Evolutionary conservation across 495 filamentous ascomycete species (phyloP), one percentile per base, ranked within the genome.

Genomic region (Penicillium nucicola): DNA sequence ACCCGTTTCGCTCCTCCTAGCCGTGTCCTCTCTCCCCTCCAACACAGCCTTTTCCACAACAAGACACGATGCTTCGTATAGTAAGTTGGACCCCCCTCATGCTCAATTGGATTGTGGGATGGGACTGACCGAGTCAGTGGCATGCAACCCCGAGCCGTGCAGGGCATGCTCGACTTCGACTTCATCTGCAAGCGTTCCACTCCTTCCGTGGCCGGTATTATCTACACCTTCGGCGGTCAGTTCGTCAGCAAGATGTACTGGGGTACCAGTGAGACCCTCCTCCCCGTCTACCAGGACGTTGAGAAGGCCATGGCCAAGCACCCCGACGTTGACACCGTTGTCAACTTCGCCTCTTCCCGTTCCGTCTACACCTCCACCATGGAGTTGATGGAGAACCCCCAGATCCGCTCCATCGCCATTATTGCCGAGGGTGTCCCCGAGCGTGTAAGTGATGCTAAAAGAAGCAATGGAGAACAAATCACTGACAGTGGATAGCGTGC

Each of bases 231-330:
- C 68, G 93, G 93, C 73, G 93, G 93, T 46, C 93, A 98, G 71
- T 98, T 97, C 84, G 95, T 98, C 60, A 96, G 91, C 83, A 98
- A 98, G 85, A 98, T 98, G 93, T 86, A 98, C 85, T 98, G 93
- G 93, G 93, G 93, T 64, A 98, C 93, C 56, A 97, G 92, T 76
- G 93, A 98, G 82, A 98, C 93, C 38, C 87, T 98, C 32, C 88
- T 98, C 45, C 95, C 95, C 45, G 93, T 98, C 67, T 98, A 98
- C 82, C 92, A 98, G 77, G 84, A 89, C 57, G 89, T 92, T 30
- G 76, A 83, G 63, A 96, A 97, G 80, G 93, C 93, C 53, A 85
- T 97, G 67, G 86, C 86, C 70, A 98, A 98, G 84, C 93, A 98
- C 82, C 84, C 80, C 48, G 93, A 98, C 58, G 93, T 98, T 46